These are phyloP conservation scores for Rhizopus delemar DNA, from an alignment of 371 early-diverging fungal species.

Conservation along the genomic window DNA sequence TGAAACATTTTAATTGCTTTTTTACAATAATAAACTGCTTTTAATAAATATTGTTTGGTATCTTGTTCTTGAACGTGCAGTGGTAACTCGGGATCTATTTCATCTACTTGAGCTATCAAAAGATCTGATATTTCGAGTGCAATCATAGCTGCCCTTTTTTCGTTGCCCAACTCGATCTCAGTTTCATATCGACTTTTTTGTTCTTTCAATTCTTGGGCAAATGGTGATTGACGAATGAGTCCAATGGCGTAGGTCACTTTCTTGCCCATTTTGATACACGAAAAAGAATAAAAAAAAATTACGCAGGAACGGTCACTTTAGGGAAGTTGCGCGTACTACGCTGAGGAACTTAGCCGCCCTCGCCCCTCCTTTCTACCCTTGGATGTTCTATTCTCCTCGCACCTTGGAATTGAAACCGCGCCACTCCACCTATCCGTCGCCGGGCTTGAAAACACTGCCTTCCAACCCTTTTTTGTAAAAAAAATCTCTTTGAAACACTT, in stretches of 20 bases:
- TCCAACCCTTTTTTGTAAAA: no score
- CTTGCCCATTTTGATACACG: slow-evolving; percentile 30
- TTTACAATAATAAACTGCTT: slow-evolving; percentile 22
- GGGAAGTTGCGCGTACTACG: no score
- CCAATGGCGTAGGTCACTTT: slow-evolving; percentile 40
- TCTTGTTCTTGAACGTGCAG: slow-evolving; percentile 9
- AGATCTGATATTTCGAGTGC: slow-evolving; percentile 28
- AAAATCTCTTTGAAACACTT: no score
- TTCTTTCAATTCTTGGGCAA: slow-evolving; percentile 22
- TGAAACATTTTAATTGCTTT: slow-evolving; percentile 10
- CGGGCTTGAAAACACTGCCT: no score
- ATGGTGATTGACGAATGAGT: slow-evolving; percentile 20
- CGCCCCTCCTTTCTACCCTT: no score
- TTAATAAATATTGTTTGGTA: slow-evolving; percentile 10
- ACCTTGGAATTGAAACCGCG: no score
- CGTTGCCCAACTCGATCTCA: slow-evolving; percentile 1
- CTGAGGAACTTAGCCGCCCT: no score
- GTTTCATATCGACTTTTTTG: slow-evolving; percentile 11
- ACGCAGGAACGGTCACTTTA: no score
- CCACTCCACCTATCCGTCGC: no score
- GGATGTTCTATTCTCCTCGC: no score
- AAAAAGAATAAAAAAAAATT: slow-evolving; percentile 11
- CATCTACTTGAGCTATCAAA: slow-evolving; percentile 25
- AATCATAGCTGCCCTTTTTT: slow-evolving; percentile 17
- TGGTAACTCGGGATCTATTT: slow-evolving; percentile 14